phyloP scores from a whole-genome alignment of 2,329 filamentous ascomycete genomes.

The Diaporthe amygdali region DNA sequence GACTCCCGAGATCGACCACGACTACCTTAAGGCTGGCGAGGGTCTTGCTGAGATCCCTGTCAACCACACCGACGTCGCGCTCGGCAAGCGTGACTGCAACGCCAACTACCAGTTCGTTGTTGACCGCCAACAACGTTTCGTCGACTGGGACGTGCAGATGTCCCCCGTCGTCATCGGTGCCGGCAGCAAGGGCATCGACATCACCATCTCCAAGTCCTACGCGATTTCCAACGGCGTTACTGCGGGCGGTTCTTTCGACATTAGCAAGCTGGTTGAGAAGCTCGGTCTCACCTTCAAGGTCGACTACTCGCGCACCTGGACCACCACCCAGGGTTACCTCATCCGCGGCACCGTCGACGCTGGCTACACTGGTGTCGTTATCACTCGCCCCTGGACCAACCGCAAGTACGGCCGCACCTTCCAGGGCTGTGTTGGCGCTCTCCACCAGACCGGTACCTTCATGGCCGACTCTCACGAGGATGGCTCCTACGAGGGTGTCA shows the following conservation, averaged over 20 bases:
- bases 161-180: constrained; percentile 3
- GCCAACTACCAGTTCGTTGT: constrained; percentile 1
- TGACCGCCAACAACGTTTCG: background rate
- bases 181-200: background rate
- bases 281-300: background rate
- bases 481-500: background rate
- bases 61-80: background rate
- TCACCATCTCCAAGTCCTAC: constrained; percentile 1
- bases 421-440: background rate
- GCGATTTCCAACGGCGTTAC: background rate
- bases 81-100: background rate
- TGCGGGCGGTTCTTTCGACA: background rate
- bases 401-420: background rate
- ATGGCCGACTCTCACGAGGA: constrained; percentile 13
- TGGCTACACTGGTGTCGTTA: background rate
- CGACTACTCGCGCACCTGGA: background rate
- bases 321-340: background rate
- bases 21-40: background rate
- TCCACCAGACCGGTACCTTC: background rate
- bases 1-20: background rate
- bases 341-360: background rate
- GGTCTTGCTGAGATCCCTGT: background rate
- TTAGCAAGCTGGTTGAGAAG: background rate
- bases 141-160: constrained; percentile 21
- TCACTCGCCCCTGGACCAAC: background rate